Conservation (phyloP, 2,329 filamentous ascomycete genomes). For the Cercospora sp. region DNA sequence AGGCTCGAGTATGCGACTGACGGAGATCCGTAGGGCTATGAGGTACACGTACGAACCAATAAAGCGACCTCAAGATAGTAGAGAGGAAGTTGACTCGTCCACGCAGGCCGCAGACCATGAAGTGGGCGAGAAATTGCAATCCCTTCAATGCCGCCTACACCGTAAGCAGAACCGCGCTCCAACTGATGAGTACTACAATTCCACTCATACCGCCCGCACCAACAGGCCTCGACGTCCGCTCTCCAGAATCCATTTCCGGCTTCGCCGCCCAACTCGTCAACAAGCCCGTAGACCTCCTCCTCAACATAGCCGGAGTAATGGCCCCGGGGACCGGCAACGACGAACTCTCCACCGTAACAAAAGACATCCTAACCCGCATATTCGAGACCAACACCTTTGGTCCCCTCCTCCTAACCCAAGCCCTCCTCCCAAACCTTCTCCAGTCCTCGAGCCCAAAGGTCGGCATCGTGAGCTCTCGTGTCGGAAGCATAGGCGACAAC, state of each 20-base stretch:
- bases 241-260: conserved; percentile 39
- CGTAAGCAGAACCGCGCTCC: conserved; percentile 12
- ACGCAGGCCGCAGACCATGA: conserved; percentile 27
- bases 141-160: conserved; percentile 37
- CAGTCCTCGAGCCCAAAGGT: conserved; percentile 37
- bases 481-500: conserved; percentile 49
- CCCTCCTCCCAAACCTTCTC: conserved; percentile 47
- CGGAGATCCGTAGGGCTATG: conserved; percentile 20
- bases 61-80: background rate
- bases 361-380: conserved; percentile 37
- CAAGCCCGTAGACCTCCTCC: conserved; percentile 41
- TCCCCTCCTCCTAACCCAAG: conserved; percentile 48
- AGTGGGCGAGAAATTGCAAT: conserved; percentile 37
- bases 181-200: background rate
- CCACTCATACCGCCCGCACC: background rate
- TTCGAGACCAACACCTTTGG: conserved; percentile 51
- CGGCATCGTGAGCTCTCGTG: conserved; percentile 47
- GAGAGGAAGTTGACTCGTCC: background rate
- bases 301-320: conserved; percentile 46
- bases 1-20: conserved; percentile 10
- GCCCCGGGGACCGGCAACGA: conserved; percentile 37
- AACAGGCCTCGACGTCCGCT: conserved; percentile 40
- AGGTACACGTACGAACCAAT: conserved; percentile 25
- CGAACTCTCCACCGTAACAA: conserved; percentile 37
- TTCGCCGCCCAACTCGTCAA: conserved; percentile 38